Evolutionary conservation across 2,329 filamentous ascomycete genomes (phyloP), one percentile per base, ranked within the genome.

Genomic region (Zymoseptoria ardabiliae): DNA sequence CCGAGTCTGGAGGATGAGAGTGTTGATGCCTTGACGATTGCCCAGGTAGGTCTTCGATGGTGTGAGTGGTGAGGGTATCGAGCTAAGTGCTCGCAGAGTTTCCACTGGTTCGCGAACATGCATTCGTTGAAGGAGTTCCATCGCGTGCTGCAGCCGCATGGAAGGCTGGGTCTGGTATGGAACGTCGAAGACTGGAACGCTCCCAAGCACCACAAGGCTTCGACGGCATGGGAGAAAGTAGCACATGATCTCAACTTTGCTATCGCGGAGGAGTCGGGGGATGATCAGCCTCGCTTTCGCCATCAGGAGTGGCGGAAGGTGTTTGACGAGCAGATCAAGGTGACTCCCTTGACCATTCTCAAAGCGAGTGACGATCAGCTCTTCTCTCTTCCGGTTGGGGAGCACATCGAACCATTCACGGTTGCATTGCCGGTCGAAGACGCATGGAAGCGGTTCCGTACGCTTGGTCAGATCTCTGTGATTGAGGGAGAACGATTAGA

Each of bases 141-240:
- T 65, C 81, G 87, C 53, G 80, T 88, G 0, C 73, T 91, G 53
- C 81, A 81, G 67, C 84, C 84, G 0, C 80, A 80, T 6, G 82
- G 81, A 6, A 77, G 78, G 25, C 76, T 91, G 25, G 87, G 84
- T 13, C 72, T 89, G 71, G 85, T 91, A 56, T 91, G 88, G 88
- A 90, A 65, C 53, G 61, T 68, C 25, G 68, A 71, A 52, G 61
- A 67, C 53, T 72, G 89, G 70, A 90, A 90, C 70, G 81, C 85
- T 53, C 84, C 85, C 0, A 69, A 72, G 56, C 71, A 71, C 2
- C 87, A 85, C 81, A 70, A 75, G 4, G 76, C 84, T 0, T 76
- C 77, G 9, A 84, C 83, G 0, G 62, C 74, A 5, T 90, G 87
- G 85, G 86, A 88, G 66, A 72, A 80, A 54, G 76, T 76, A 50